Evolutionary conservation across 1,139 yeast species (phyloP).

Genomic region (Yamadazyma triangularis): DNA sequence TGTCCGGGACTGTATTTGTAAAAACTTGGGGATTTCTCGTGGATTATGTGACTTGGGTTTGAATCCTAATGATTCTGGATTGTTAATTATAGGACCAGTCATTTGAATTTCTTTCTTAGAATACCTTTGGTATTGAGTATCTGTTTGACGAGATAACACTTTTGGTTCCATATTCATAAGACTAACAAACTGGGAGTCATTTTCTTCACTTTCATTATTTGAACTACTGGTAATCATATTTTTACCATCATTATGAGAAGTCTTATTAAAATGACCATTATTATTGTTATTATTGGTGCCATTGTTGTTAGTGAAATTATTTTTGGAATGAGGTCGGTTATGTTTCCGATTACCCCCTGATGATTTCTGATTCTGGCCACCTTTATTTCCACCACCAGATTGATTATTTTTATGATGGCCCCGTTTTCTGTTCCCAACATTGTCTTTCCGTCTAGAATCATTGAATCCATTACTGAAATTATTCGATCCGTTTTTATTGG

Average conservation of each 20-base stretch:
- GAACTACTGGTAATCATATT: neutral
- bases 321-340: neutral
- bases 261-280: too few species aligned
- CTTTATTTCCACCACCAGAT: neutral
- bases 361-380: neutral
- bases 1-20: conserved; percentile 33
- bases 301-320: neutral
- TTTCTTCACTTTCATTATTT: conserved; percentile 16
- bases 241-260: neutral
- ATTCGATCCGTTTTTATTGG: neutral
- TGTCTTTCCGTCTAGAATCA: conserved; percentile 18
- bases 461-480: conserved; percentile 10
- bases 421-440: conserved; percentile 2
- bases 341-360: conserved; percentile 1
- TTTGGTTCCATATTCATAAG: conserved; percentile 7
- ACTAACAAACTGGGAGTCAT: conserved; percentile 1
- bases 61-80: conserved; percentile 32
- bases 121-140: conserved; percentile 18
- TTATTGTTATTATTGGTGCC: too few species aligned
- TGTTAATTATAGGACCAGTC: conserved; percentile 26
- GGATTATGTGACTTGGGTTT: conserved; percentile 9
- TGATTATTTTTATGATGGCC: neutral
- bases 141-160: conserved; percentile 20
- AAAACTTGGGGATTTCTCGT: conserved; percentile 35
- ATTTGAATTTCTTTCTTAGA: conserved; percentile 16